phyloP scores from a whole-genome alignment of 257 asterid genomes.

The Fraxinus pennsylvanica region DNA sequence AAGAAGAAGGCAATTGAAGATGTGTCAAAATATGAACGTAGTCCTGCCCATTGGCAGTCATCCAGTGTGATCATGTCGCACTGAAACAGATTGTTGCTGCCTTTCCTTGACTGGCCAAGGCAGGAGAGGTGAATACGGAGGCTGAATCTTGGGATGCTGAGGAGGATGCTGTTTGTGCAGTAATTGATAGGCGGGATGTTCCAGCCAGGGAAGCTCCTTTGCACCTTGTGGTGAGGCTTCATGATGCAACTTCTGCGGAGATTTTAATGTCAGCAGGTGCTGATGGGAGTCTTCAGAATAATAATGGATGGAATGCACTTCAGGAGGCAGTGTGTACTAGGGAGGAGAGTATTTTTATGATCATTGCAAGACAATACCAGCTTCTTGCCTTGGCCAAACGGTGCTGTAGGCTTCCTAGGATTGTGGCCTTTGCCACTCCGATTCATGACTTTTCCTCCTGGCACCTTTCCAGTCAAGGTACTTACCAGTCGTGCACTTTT shows the following conservation, averaged over 20 bases:
- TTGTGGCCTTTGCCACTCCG: too few relatives aligned
- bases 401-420: constrained; percentile 72
- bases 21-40: constrained; percentile 68
- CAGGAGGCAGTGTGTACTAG: constrained; percentile 98
- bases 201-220: constrained; percentile 96
- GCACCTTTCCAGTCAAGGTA: constrained; percentile 99
- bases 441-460: constrained; percentile 53
- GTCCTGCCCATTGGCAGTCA: constrained; percentile 91
- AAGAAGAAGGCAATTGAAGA: constrained; percentile 62
- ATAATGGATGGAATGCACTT: constrained; percentile 97
- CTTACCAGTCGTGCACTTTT: constrained; percentile 8
- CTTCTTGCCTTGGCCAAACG: constrained; percentile 99
- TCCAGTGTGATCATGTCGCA: constrained; percentile 57
- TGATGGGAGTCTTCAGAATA: constrained; percentile 98
- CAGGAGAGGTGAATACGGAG: constrained; percentile 87
- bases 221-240: constrained; percentile 84
- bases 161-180: constrained; percentile 61
- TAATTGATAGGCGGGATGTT: constrained; percentile 88
- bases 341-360: constrained; percentile 93
- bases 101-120: constrained; percentile 79
- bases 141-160: constrained; percentile 83
- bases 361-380: constrained; percentile 92
- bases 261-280: constrained; percentile 98
- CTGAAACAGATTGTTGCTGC: constrained; percentile 62
- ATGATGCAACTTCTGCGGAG: constrained; percentile 80